Base-by-base conservation (phyloP, 1,284 basidiomycete genomes). In the Naganishia liquefaciens region DNA sequence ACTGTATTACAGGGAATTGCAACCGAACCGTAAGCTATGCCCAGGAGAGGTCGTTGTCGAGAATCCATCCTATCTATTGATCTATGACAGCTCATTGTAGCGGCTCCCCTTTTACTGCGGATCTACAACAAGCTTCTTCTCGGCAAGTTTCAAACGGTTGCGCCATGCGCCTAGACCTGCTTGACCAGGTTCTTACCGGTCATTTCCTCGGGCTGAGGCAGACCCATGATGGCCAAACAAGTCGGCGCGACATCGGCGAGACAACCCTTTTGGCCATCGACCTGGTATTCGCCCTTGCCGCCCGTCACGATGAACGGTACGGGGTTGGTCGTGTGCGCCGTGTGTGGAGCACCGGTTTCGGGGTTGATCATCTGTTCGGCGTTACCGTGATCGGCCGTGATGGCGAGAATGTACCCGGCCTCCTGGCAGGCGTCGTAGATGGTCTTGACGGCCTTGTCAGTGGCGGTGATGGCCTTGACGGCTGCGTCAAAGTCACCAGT, bases 361-460 rank as follows among this genome's bases (percentile, higher is more conserved):
- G 83, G 83, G 79, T 94, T 90, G 68, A 88, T 81, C 92, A 95
- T 95, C 81, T 93, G 90, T 68, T 77, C 77, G 50, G 77, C 91
- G 75, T 94, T 93, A 19, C 91, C 91, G 75, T 93, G 91, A 76
- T 94, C 91, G n/a, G 92, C 86, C 6, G 92, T 94, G 77, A 95
- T 83, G 71, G 90, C 82, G 39, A 95, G 82, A 42, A 92, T 84
- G 77, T 93, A 94, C 47, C 90, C 91, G 15, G 88, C 87, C 72
- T 88, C 84, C 74, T 91, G 80, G 73, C 89, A 91, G 3, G 91
- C 91, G 65, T 89, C 84, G 80, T 89, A 90, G 67, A 93, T 85
- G 13, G 88, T 90, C 66, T 86, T 88, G 62, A 94, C 91, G 3
- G 91, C 92, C 68, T 84, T 84, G 78, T 95, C 92, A 1, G 92